Evolutionary conservation across 176 grass and related monocot species (phyloP).

Genomic region (Musa schizocarpa): DNA sequence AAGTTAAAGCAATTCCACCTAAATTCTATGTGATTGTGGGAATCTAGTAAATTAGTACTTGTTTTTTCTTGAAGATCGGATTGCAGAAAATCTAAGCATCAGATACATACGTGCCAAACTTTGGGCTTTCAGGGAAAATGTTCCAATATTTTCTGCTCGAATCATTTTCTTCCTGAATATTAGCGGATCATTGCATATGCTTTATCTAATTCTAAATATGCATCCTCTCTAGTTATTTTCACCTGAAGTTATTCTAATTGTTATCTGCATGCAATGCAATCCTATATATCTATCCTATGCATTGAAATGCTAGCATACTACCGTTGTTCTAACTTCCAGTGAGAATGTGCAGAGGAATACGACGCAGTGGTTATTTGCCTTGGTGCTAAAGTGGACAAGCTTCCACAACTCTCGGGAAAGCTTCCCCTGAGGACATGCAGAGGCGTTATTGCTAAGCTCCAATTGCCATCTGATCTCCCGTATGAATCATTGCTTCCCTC

Average conservation of each 20-base stretch:
- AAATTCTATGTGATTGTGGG: too few relatives aligned
- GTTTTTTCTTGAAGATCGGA: too few relatives aligned
- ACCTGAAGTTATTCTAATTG: not conserved
- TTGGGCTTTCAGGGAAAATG: too few relatives aligned
- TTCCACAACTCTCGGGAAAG: constrained; percentile 77
- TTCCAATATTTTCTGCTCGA: too few relatives aligned
- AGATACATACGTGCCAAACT: too few relatives aligned
- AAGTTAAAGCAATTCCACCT: too few relatives aligned
- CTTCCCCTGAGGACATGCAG: constrained; percentile 68
- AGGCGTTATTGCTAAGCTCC: constrained; percentile 64
- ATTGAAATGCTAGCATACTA: not conserved
- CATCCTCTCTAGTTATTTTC: too few relatives aligned
- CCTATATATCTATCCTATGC: not conserved
- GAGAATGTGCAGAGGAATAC: constrained; percentile 60
- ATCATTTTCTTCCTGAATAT: too few relatives aligned
- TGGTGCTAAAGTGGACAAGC: constrained; percentile 51
- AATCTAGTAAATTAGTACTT: too few relatives aligned
- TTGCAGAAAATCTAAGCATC: too few relatives aligned
- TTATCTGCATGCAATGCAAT: not conserved
- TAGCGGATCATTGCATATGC: too few relatives aligned
- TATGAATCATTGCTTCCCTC: constrained; percentile 11
- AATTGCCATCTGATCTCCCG: constrained; percentile 44
- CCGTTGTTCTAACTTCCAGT: not conserved
- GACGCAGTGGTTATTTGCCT: constrained; percentile 80
- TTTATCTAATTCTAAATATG: too few relatives aligned